A percentile compares a stretch with the other conserved stretches of the same genome.
Conservation (phyloP, 1,284 basidiomycete species). For the Cryptococcus sp. region DNA sequence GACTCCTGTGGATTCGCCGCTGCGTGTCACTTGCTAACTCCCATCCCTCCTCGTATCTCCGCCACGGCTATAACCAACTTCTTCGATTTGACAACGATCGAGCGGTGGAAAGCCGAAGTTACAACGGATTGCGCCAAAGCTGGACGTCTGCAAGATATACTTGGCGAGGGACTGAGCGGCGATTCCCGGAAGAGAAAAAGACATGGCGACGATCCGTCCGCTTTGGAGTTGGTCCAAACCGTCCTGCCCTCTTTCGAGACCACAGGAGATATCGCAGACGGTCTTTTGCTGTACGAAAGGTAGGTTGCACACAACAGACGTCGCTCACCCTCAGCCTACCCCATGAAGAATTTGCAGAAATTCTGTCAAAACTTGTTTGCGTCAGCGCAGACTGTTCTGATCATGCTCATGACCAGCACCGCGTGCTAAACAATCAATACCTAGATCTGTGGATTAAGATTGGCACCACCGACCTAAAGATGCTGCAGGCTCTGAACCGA, state of each 20-base stretch:
- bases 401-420: background rate
- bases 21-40: constrained; percentile 18
- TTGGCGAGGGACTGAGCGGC: background rate
- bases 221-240: background rate
- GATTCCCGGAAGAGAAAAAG: constrained; percentile 19
- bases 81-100: background rate
- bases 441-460: constrained; percentile 17
- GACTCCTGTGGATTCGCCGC: constrained; percentile 7
- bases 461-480: constrained; percentile 8
- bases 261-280: background rate
- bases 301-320: background rate
- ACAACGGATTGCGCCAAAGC: background rate
- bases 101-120: constrained; percentile 13
- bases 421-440: background rate
- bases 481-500: constrained; percentile 18
- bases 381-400: background rate
- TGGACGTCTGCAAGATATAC: background rate
- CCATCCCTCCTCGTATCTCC: constrained; percentile 11
- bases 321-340: background rate
- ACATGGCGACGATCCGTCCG: background rate
- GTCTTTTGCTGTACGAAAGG: background rate
- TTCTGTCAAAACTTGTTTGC: constrained; percentile 17
- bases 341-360: constrained; percentile 1
- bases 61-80: constrained; percentile 3
- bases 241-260: background rate